A percentile compares a stretch with the other conserved stretches of the same genome.
Evolutionary conservation across 2,329 filamentous ascomycete genomes (phyloP).

Genomic region (Tolypocladium cylindrosporum): DNA sequence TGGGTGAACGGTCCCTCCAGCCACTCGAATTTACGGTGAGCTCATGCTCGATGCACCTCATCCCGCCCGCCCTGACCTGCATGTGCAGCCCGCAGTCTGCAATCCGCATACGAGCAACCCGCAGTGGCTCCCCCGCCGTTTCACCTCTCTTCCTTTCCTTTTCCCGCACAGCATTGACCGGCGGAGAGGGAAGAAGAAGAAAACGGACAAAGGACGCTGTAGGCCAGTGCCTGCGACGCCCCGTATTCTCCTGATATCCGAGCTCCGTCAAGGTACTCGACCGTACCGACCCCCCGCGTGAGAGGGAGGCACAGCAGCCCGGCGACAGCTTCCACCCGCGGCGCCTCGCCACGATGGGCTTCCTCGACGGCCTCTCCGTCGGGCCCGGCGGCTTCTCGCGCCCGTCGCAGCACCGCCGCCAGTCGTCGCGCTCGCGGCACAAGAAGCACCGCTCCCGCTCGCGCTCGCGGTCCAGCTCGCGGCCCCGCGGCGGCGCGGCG

Average conservation of each 20-base stretch:
- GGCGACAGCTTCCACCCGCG: background rate
- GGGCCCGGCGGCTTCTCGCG: slow-evolving; percentile 16
- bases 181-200: no score
- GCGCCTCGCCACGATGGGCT: slow-evolving; percentile 15
- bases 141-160: background rate
- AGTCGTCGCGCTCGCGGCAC: slow-evolving; percentile 17
- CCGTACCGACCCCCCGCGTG: background rate
- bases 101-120: background rate
- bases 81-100: background rate
- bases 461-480: slow-evolving; percentile 27
- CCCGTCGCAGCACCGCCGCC: slow-evolving; percentile 15
- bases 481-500: slow-evolving; percentile 15
- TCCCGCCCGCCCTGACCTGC: background rate
- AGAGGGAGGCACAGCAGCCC: background rate
- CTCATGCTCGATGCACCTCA: background rate
- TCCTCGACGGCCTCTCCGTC: slow-evolving; percentile 23
- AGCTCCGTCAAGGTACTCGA: background rate
- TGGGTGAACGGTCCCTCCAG: slow-evolving; percentile 8
- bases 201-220: background rate
- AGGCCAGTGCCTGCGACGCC: background rate
- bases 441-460: slow-evolving; percentile 26
- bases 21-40: slow-evolving; percentile 21
- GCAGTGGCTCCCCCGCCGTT: background rate
- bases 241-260: background rate
- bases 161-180: background rate